Base-by-base conservation (phyloP, 2,329 filamentous ascomycete species). In the Nannizziopsis arthrosporioides region DNA sequence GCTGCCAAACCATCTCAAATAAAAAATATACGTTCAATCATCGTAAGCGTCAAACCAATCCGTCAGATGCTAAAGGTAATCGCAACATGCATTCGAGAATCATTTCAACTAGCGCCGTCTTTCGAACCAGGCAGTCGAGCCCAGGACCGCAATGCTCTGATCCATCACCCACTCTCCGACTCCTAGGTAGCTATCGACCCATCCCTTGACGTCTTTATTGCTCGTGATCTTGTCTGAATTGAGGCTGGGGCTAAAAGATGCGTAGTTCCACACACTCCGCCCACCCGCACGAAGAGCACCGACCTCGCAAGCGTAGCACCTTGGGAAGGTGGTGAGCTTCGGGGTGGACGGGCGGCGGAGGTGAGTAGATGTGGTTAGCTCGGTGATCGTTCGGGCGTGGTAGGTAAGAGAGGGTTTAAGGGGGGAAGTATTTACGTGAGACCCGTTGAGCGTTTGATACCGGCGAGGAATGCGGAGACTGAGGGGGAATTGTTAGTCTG, bases 131-230 rank as follows among this genome's bases (percentile, higher is more conserved):
- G 82, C 78, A 63, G 85, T 93, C 42, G 84, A 82, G 37, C 87
- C 84, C 64, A 94, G 85, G 49, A 96, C 78, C 36, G 89, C 89
- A 30, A 96, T 87, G 27, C 88, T 93, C 72, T 93, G 85, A 68
- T 98, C 92, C 88, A 98, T 94, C 55, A 95, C 85, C 80, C 88
- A 94, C 73, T 98, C 92, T 59, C 92, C 92, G 14, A 95, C 82
- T 54, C 87, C 87, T 38, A 96, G 80, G 67, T 96, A 96, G 65
- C 84, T 90, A 62, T 90, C 84, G 56, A 96, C 80, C 88, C 89
- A 96, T 61, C 81, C 82, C 64, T 84, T 82, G 57, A 92, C 68
- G 54, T 89, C 83, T 65, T 86, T 85, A 67, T 81, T 90, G 50
- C 93, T 86, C 63, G 83, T 77, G 61, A 94, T 77, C 58, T 82